phyloP scores from a whole-genome alignment of 1,139 yeast species.

The Kodamaea derodonti region DNA sequence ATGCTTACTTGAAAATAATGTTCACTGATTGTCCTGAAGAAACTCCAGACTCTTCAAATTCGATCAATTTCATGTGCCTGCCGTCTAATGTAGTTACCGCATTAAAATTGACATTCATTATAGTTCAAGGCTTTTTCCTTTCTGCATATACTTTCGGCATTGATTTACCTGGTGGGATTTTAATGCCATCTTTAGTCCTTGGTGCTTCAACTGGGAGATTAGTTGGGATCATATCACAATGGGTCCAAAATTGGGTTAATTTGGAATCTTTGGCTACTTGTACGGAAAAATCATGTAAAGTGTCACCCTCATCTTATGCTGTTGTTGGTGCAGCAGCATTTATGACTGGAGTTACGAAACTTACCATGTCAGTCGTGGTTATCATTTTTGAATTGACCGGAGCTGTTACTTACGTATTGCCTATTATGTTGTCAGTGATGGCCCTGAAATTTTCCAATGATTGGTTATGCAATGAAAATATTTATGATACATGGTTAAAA shows the following conservation, averaged over 20 bases:
- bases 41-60: conserved; percentile 17
- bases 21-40: conserved; percentile 58
- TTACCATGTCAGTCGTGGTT: conserved; percentile 55
- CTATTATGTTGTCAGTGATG: conserved; percentile 58
- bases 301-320: conserved; percentile 59
- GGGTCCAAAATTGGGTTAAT: conserved; percentile 40
- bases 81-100: conserved; percentile 23
- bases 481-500: conserved; percentile 45
- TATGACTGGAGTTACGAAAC: conserved; percentile 53
- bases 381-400: conserved; percentile 58
- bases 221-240: conserved; percentile 57
- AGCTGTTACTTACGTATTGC: conserved; percentile 55
- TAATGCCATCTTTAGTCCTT: conserved; percentile 67
- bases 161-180: conserved; percentile 68
- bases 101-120: conserved; percentile 41
- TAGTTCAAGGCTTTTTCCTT: conserved; percentile 52
- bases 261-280: conserved; percentile 45
- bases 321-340: conserved; percentile 61
- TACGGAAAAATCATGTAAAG: conserved; percentile 47
- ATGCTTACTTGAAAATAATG: conserved; percentile 51
- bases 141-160: conserved; percentile 65
- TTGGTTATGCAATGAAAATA: conserved; percentile 41
- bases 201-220: conserved; percentile 72
- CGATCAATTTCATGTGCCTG: conserved; percentile 34
- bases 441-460: conserved; percentile 49